phyloP scores from a whole-genome alignment of 2,329 filamentous ascomycete genomes.

The Tympanopsis confertula region DNA sequence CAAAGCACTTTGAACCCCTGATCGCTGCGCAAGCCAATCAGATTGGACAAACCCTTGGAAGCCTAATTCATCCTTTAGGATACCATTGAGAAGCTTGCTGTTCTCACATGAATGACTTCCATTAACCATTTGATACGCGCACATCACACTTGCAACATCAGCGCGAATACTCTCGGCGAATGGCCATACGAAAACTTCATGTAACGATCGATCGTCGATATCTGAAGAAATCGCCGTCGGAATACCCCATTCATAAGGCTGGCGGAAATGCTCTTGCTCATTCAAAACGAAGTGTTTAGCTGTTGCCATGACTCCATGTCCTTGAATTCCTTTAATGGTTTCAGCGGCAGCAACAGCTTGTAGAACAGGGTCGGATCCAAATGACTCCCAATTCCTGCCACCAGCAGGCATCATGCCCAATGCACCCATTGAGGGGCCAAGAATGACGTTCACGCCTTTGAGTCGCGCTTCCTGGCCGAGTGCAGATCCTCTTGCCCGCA shows the following conservation, averaged over 20 bases:
- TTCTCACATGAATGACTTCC: slow-evolving; percentile 58
- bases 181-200: slow-evolving; percentile 1
- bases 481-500: slow-evolving; percentile 33
- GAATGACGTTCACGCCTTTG: slow-evolving; percentile 36
- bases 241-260: slow-evolving; percentile 33
- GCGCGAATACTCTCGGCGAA: slow-evolving; percentile 1
- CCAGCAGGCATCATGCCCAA: slow-evolving; percentile 35
- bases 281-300: slow-evolving; percentile 30
- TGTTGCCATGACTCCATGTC: slow-evolving; percentile 12
- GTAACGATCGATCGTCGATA: not conserved
- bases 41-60: slow-evolving; percentile 47
- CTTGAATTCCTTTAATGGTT: slow-evolving; percentile 12
- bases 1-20: slow-evolving; percentile 52
- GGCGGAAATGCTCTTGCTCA: slow-evolving; percentile 39
- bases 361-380: slow-evolving; percentile 31
- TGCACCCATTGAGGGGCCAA: slow-evolving; percentile 37
- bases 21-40: slow-evolving; percentile 71
- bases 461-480: slow-evolving; percentile 32
- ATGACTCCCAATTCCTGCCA: slow-evolving; percentile 39
- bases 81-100: slow-evolving; percentile 53
- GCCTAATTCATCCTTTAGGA: slow-evolving; percentile 63
- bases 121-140: slow-evolving; percentile 31
- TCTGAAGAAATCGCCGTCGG: slow-evolving; percentile 8
- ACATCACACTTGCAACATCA: not conserved
- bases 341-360: slow-evolving; percentile 10